Conservation (phyloP, 2,329 filamentous ascomycete genomes). For the Amauroascus niger region DNA sequence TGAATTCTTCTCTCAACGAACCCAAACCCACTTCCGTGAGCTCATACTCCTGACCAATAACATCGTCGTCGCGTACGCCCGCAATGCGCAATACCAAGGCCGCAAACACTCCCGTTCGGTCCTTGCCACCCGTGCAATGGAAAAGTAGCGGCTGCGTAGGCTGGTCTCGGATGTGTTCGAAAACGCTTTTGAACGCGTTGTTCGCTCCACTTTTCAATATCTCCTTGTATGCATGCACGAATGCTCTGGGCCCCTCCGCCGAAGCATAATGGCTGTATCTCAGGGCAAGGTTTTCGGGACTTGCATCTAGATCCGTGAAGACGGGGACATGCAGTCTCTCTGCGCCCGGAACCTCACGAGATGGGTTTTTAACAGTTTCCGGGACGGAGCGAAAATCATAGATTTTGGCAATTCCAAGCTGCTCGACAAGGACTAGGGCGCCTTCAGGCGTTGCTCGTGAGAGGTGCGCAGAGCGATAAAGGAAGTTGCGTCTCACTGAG, state of each 20-base stretch:
- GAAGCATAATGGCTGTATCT: constrained; percentile 53
- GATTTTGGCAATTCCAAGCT: constrained; percentile 52
- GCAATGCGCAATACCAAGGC: constrained; percentile 57
- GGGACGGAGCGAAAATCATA: constrained; percentile 58
- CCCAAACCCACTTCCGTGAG: constrained; percentile 26
- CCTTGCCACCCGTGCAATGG: constrained; percentile 70
- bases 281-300: constrained; percentile 53
- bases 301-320: constrained; percentile 54
- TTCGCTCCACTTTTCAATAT: constrained; percentile 57
- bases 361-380: constrained; percentile 33
- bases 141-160: constrained; percentile 48
- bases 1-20: constrained; percentile 44
- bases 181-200: constrained; percentile 47
- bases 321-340: constrained; percentile 54
- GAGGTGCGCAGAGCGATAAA: constrained; percentile 63
- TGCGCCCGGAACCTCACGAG: constrained; percentile 44
- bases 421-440: constrained; percentile 40
- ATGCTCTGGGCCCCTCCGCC: constrained; percentile 50
- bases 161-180: constrained; percentile 47
- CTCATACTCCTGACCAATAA: constrained; percentile 39
- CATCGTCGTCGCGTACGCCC: constrained; percentile 48
- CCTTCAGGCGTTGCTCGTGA: constrained; percentile 48
- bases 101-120: constrained; percentile 61
- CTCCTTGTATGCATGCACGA: constrained; percentile 56
- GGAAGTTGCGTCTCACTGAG: constrained; percentile 43